Evolutionary conservation across 768 basidiomycete genomes (phyloP).

Genomic region (Wakefieldia striispora): DNA sequence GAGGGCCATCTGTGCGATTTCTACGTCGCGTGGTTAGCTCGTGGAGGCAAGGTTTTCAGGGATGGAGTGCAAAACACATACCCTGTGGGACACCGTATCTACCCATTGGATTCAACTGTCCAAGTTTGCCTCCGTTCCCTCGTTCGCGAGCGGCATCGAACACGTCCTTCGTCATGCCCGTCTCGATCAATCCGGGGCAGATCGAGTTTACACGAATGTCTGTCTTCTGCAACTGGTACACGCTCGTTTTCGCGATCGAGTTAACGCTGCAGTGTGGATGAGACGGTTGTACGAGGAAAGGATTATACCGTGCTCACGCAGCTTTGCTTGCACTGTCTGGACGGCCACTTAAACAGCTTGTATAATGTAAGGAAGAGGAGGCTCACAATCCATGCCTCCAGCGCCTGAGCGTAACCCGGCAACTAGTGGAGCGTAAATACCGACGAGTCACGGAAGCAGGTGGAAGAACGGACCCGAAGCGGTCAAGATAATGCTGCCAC

Average conservation of each 20-base stretch:
- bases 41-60: conserved; percentile 13
- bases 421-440: conserved; percentile 43
- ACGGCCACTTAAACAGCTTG: conserved; percentile 15
- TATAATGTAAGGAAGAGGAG: not conserved
- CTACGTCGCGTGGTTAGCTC: conserved; percentile 36
- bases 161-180: conserved; percentile 79
- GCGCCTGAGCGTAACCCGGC: conserved; percentile 84
- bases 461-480: conserved; percentile 61
- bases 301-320: conserved; percentile 53
- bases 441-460: not conserved
- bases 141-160: conserved; percentile 77
- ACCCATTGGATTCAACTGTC: conserved; percentile 76
- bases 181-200: conserved; percentile 92
- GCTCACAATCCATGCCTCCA: conserved; percentile 77
- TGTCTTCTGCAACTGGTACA: conserved; percentile 75
- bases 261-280: conserved; percentile 60
- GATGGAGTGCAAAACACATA: conserved; percentile 26
- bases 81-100: conserved; percentile 83
- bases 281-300: not conserved
- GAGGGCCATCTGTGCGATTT: conserved; percentile 82
- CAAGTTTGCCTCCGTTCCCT: conserved; percentile 75
- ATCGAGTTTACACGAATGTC: conserved; percentile 88
- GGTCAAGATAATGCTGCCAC: conserved; percentile 86
- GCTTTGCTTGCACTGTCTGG: conserved; percentile 91
- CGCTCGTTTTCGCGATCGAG: conserved; percentile 79